Percentiles rank a stretch among this genome's conserved stretches.
Conservation (phyloP, 768 basidiomycete species). For the Hygrocybe coccinea region DNA sequence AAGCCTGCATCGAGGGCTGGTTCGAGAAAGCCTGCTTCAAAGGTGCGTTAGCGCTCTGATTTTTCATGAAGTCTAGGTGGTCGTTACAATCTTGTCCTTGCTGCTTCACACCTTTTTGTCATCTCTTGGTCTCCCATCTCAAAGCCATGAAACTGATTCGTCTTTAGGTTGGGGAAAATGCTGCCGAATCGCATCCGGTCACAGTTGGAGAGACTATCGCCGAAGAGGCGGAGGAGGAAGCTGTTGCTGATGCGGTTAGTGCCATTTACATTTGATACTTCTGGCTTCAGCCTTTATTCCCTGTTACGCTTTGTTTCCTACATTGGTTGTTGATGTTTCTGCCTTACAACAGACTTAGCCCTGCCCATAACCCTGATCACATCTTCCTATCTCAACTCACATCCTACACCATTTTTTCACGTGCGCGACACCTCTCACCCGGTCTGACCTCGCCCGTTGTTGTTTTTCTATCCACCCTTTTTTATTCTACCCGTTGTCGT, state of each 20-base stretch:
- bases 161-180: constrained; percentile 33
- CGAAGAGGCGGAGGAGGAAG: constrained; percentile 43
- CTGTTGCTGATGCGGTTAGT: constrained; percentile 23
- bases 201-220: constrained; percentile 45
- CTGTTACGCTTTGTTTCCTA: neutral
- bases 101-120: constrained; percentile 10
- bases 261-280: neutral
- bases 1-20: constrained; percentile 28
- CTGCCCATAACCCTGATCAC: neutral
- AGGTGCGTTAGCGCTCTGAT: constrained; percentile 34
- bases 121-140: constrained; percentile 9
- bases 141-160: constrained; percentile 17
- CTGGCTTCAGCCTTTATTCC: neutral
- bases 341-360: neutral
- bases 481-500: neutral
- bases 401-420: neutral
- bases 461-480: neutral
- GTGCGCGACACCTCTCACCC: neutral
- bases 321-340: neutral
- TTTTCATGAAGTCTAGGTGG: constrained; percentile 1
- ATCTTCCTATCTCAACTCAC: neutral
- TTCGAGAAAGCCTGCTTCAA: constrained; percentile 43
- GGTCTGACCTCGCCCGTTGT: neutral
- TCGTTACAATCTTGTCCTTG: constrained; percentile 4
- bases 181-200: constrained; percentile 30